phyloP scores from a whole-genome alignment of 345 rosid genomes.

The Combretum micranthum region DNA sequence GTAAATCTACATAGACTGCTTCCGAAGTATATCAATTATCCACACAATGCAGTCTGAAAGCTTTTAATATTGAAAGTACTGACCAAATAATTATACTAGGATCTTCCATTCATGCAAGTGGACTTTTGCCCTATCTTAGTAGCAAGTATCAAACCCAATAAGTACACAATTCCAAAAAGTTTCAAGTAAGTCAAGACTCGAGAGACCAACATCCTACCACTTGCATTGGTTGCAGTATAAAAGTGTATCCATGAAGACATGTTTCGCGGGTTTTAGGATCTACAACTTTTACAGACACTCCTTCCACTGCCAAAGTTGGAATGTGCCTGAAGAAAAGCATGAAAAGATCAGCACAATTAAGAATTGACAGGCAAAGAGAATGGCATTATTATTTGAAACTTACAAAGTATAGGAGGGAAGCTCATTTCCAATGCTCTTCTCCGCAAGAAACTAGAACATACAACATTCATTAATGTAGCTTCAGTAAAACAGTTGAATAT shows the following conservation, averaged over 20 bases:
- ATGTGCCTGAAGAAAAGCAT: conserved; percentile 31
- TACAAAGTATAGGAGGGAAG: conserved; percentile 64
- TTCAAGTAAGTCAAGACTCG: background rate
- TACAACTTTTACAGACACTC: conserved; percentile 47
- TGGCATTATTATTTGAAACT: conserved; percentile 21
- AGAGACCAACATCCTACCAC: conserved; percentile 31
- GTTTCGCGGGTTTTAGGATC: conserved; percentile 54
- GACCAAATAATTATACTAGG: too few relatives aligned
- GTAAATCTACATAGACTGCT: too few relatives aligned
- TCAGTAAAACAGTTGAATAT: background rate
- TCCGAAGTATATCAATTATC: too few relatives aligned
- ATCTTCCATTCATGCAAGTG: too few relatives aligned
- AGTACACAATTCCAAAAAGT: too few relatives aligned
- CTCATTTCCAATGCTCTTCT: conserved; percentile 48
- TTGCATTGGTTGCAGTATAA: conserved; percentile 49
- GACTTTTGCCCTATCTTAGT: too few relatives aligned
- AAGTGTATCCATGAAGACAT: conserved; percentile 62
- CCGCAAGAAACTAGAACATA: conserved; percentile 59
- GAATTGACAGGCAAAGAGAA: background rate
- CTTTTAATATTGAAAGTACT: too few relatives aligned
- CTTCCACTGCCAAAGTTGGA: conserved; percentile 57
- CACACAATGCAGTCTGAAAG: too few relatives aligned
- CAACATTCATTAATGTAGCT: background rate
- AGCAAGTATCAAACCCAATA: too few relatives aligned
- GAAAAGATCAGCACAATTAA: background rate